Base-by-base conservation (phyloP, 2,329 filamentous ascomycete genomes). In the Fusarium bulbicola region DNA sequence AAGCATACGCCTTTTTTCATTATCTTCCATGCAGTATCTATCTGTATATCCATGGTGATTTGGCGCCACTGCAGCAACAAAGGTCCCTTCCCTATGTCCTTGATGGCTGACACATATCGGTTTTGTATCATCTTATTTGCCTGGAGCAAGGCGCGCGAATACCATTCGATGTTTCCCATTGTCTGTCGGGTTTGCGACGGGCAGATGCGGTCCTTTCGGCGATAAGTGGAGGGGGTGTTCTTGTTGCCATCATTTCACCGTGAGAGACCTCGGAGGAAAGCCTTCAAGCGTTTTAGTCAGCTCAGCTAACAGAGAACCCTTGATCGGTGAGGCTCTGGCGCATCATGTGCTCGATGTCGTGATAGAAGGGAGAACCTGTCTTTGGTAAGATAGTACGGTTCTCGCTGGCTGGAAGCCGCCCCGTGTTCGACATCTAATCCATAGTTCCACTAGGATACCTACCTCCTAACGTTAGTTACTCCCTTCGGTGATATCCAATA, bases 181-280 rank as follows among this genome's bases (percentile, higher is more conserved):
- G 43, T 42, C 34, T 34, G 28, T 52, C 67, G 67, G 67, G 66
- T 61, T 70, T 59, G 59, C 46, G 30, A 49, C 73, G 72, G 72
- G 62, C 73, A 75, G 73, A 73, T 60, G 59, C 69, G 69, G 73
- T 63, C 62, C 50, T 67, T 63, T 68, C 59, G 65, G 69, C 24
- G 53, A 61, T 42, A 57, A 68, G 68, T 70, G 69, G 72, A 73
- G 72, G 54, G 36, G 72, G 70, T 59, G 63, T 36, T 26, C 43
- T 40, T 72, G 53, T 56, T 32, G 47, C 53, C 34, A 37, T 59
- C 32, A 59, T 43, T 54, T 46, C 54, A 30, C 34, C 50, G 14
- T 30, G 52, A 59, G 13, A 49, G 24, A 66, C 26, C 39, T 63
- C 47, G 57, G 53, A 59, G 43, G 43, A 46, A 56, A 43, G 56